phyloP scores from a whole-genome alignment of 768 basidiomycete genomes.

The Rossbeevera mucosa region DNA sequence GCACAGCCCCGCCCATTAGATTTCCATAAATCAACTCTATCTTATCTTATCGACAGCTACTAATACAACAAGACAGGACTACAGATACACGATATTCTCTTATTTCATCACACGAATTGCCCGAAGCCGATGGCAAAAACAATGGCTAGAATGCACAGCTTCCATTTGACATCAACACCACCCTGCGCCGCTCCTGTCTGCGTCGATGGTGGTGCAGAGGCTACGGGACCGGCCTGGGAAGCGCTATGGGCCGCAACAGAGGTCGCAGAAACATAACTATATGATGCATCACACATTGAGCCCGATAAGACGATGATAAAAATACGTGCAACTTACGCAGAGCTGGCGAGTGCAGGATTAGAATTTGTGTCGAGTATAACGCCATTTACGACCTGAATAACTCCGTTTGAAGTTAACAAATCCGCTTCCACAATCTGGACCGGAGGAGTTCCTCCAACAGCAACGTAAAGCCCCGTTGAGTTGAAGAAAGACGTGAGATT shows the following conservation, averaged over 20 bases:
- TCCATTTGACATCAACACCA: not conserved
- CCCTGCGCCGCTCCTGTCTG: not conserved
- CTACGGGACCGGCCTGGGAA: conserved; percentile 41
- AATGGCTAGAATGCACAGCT: conserved; percentile 1
- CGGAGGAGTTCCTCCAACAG: conserved; percentile 37
- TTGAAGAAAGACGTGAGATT: conserved; percentile 49
- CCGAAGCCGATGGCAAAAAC: conserved; percentile 1
- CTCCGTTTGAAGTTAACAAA: conserved; percentile 61
- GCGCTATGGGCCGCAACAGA: conserved; percentile 37
- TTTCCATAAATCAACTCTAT: not conserved
- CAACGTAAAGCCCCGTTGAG: conserved; percentile 54
- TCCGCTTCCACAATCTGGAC: conserved; percentile 57
- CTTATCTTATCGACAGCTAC: conserved; percentile 19
- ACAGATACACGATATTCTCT: not conserved
- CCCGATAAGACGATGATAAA: not conserved
- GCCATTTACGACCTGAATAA: conserved; percentile 57
- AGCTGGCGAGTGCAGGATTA: conserved; percentile 42
- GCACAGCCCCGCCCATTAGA: conserved; percentile 13
- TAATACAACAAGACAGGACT: not conserved
- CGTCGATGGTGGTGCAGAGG: conserved; percentile 13
- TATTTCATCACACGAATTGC: conserved; percentile 10
- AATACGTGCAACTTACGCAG: conserved; percentile 43
- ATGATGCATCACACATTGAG: not conserved
- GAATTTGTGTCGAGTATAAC: conserved; percentile 46
- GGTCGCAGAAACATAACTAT: conserved; percentile 43